Percentiles rank a stretch among this genome's conserved stretches.
These are phyloP conservation scores for Schizosaccharomyces octosporus DNA, from an alignment of 805 yeast genomes.

Conservation along the genomic window DNA sequence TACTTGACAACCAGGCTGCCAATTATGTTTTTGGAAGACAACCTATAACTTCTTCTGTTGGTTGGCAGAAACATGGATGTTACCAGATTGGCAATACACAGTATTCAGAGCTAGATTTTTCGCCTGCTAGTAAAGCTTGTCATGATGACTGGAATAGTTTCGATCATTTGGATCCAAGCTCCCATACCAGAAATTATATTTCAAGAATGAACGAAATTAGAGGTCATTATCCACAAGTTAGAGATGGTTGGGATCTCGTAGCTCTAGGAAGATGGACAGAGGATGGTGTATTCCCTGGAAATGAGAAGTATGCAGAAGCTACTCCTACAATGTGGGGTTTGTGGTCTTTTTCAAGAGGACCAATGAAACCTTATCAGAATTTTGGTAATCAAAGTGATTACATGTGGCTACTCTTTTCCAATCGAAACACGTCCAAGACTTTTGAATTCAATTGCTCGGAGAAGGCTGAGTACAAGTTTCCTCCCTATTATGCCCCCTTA, in stretches of 20 bases:
- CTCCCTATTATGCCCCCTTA: background rate
- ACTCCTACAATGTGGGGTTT: background rate
- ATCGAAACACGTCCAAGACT: background rate
- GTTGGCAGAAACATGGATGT: constrained; percentile 1
- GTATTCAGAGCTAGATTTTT: background rate
- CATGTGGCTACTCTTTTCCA: background rate
- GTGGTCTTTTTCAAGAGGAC: background rate
- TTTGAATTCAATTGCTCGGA: background rate
- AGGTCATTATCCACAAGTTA: background rate
- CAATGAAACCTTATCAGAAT: background rate
- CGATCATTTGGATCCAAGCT: background rate
- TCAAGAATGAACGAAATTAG: background rate
- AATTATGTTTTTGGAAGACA: background rate
- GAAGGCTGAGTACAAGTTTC: background rate
- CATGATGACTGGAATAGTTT: background rate
- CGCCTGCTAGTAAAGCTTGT: background rate
- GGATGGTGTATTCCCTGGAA: background rate
- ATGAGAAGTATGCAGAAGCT: background rate
- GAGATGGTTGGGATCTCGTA: background rate
- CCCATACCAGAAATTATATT: background rate
- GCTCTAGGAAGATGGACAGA: background rate
- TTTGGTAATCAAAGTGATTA: background rate
- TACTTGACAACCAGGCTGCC: constrained; percentile 1
- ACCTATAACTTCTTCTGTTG: background rate
- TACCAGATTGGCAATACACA: background rate